phyloP scores from a whole-genome alignment of 257 asterid species.

The Solanum sejunctum region DNA sequence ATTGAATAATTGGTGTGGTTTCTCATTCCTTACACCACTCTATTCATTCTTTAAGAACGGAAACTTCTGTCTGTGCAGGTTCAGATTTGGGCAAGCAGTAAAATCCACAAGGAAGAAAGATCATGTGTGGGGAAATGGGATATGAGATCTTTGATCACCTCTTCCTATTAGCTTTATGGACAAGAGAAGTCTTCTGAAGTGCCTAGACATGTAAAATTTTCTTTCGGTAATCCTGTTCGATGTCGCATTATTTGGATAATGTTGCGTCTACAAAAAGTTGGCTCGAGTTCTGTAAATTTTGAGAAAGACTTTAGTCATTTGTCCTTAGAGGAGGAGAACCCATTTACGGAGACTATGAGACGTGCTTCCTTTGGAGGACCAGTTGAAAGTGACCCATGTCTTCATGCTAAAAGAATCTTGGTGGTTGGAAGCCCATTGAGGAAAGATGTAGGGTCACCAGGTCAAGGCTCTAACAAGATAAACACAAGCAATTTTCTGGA shows the following conservation, averaged over 20 bases:
- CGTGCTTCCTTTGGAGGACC: conserved; percentile 91
- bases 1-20: too few relatives aligned
- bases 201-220: conserved; percentile 78
- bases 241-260: conserved; percentile 94
- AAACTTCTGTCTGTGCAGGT: conserved; percentile 34
- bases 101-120: conserved; percentile 68
- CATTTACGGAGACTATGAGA: conserved; percentile 49
- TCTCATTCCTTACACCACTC: neutral
- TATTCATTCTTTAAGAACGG: neutral
- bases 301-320: conserved; percentile 55
- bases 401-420: conserved; percentile 77
- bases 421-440: conserved; percentile 57
- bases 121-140: conserved; percentile 96
- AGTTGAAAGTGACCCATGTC: conserved; percentile 60
- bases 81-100: conserved; percentile 94
- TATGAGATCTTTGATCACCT: conserved; percentile 45
- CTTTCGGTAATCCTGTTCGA: conserved; percentile 65
- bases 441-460: conserved; percentile 41
- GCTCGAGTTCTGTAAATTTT: conserved; percentile 66
- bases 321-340: conserved; percentile 90
- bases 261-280: conserved; percentile 59
- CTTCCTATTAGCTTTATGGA: conserved; percentile 82
- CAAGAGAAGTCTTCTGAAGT: conserved; percentile 41
- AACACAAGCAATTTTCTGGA: conserved; percentile 81
- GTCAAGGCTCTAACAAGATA: conserved; percentile 52